Base-by-base conservation (phyloP, 805 yeast genomes). In the Candida rishiriensis region DNA sequence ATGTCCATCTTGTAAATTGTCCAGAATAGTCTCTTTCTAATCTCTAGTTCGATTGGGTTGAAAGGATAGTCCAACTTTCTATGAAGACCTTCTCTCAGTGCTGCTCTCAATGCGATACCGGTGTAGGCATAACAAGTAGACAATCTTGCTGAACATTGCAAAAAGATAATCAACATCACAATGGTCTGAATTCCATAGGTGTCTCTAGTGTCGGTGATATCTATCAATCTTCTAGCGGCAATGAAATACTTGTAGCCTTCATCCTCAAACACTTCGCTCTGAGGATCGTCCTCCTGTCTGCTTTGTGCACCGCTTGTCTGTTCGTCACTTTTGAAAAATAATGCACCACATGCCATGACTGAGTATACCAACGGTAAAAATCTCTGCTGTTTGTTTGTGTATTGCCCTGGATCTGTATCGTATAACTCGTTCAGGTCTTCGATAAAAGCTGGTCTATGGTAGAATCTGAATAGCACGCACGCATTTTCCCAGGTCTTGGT, bases 1-100 rank as follows among this genome's bases (percentile, higher is more conserved):
- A 88, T 80, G 58, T 90, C 97, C 84, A 88, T 85, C 61, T 89
- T 89, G 61, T 86, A 85, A 49, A 89, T 83, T 1, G 96, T 84
- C 86, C 91, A 89, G 61, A 89, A 89, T 35, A 90, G 66, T 47
- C 97, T 72, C 63, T 88, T 89, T 48, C 95, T 72, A 1, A 87
- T 84, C 57, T 90, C 96, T 33, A 81, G 69, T 58, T 87, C 95
- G 30, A 89, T 81, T 1, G 90, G 90, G 52, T 84, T 84, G 52
- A 81, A 79, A 13, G 61, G 73, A 52, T 78, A 71, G 36, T 79
- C 69, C 31, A 88, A 71, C 59, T 82, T 84, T 49, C 95, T 68
- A 63, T 89, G 96, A 15, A 88, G 67, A 0, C 96, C 96, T 53
- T 87, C 88, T 52, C 89, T 75, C 37, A 88, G 62, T 0, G 95